Evolutionary conservation across 371 early-diverging fungal species (phyloP).

Genomic region (Basidiobolus meristosporus): DNA sequence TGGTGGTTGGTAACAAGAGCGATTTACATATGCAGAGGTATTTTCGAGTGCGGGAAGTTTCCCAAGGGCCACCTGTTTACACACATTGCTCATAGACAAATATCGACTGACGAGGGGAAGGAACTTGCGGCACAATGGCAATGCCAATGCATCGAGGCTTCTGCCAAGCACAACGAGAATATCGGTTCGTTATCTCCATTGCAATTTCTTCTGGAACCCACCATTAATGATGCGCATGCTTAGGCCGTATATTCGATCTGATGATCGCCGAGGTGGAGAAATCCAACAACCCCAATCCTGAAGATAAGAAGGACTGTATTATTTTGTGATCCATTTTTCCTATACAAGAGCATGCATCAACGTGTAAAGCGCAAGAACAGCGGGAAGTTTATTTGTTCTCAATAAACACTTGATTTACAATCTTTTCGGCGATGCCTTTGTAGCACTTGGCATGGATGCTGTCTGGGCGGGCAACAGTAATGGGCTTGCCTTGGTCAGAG

Average conservation of each 20-base stretch:
- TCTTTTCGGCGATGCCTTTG: constrained; percentile 28
- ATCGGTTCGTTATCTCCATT: constrained; percentile 28
- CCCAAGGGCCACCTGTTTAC: not conserved
- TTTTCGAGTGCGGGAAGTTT: not conserved
- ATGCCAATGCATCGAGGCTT: constrained; percentile 72
- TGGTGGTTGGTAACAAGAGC: constrained; percentile 86
- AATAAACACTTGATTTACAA: no score
- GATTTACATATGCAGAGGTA: constrained; percentile 61
- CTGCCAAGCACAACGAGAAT: constrained; percentile 81
- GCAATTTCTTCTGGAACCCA: no score
- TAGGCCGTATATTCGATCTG: no score
- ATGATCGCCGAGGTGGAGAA: no score
- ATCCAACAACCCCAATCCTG: no score
- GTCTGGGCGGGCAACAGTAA: constrained; percentile 43
- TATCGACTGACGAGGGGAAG: constrained; percentile 57
- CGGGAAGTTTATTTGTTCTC: no score
- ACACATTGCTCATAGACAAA: constrained; percentile 24
- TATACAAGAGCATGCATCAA: no score
- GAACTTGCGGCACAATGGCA: constrained; percentile 60
- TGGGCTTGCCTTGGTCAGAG: constrained; percentile 60
- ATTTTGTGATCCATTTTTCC: no score
- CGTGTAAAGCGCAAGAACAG: no score
- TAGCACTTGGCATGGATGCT: constrained; percentile 38
- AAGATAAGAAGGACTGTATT: no score
- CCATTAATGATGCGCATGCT: no score